Conservation (phyloP, 129 eudicot genomes). For the Artemisia annua region DNA sequence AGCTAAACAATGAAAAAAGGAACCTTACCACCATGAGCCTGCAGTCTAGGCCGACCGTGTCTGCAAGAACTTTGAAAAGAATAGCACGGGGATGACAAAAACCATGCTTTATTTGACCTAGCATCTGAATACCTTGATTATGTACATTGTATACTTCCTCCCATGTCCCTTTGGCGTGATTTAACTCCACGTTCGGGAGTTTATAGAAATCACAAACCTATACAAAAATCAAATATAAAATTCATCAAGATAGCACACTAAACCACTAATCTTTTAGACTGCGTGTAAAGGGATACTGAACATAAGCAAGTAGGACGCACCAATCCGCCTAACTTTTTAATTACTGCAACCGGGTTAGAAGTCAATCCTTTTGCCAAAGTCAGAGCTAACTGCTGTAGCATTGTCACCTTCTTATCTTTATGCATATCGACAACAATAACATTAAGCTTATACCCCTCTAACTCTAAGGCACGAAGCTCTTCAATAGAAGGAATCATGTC, state of each 20-base stretch:
- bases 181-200: slow-evolving; percentile 46
- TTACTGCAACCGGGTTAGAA: slow-evolving; percentile 57
- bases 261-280: background rate
- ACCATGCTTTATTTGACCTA: slow-evolving; percentile 79
- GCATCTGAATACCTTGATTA: slow-evolving; percentile 65
- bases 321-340: slow-evolving; percentile 78
- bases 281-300: background rate
- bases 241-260: background rate
- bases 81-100: slow-evolving; percentile 76
- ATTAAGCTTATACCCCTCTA: slow-evolving; percentile 60
- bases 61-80: slow-evolving; percentile 83
- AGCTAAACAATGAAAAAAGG: background rate
- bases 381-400: slow-evolving; percentile 77
- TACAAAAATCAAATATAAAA: background rate
- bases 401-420: slow-evolving; percentile 77
- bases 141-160: slow-evolving; percentile 64
- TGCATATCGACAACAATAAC: slow-evolving; percentile 64
- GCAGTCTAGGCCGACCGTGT: slow-evolving; percentile 63
- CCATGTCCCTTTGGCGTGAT: slow-evolving; percentile 49
- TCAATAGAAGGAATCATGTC: slow-evolving; percentile 73
- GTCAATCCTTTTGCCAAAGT: slow-evolving; percentile 65
- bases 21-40: slow-evolving; percentile 66
- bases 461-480: slow-evolving; percentile 60
- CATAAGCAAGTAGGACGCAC: slow-evolving; percentile 32
- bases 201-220: slow-evolving; percentile 71